Conservation (phyloP, 352 stramenopile species). For the Phytopythium kandeliae region DNA sequence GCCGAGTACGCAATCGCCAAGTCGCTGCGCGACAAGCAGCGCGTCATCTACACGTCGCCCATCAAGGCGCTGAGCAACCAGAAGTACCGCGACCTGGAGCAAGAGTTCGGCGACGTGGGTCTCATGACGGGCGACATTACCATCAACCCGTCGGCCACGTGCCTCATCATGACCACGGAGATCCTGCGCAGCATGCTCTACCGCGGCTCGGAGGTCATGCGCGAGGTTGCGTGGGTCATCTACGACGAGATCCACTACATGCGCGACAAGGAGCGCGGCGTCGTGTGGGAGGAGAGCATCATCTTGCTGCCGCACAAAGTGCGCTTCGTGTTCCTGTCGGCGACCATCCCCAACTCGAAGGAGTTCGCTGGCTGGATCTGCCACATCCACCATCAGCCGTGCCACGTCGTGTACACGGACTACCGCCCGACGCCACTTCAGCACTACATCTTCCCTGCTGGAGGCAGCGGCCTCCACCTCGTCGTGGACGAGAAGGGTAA, state of each 20-base stretch:
- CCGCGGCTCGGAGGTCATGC: constrained; percentile 96
- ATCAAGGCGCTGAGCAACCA: constrained; percentile 99
- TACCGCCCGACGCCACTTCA: constrained; percentile 98
- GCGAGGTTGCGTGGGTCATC: constrained; percentile 98
- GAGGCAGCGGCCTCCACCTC: constrained; percentile 96
- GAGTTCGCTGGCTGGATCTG: constrained; percentile 97
- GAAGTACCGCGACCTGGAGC: constrained; percentile 98
- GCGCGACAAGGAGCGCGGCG: constrained; percentile 96
- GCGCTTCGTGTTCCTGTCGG: constrained; percentile 98
- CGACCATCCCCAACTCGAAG: constrained; percentile 98
- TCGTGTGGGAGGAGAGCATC: constrained; percentile 99
- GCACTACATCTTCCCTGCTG: constrained; percentile 98
- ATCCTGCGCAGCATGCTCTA: constrained; percentile 99
- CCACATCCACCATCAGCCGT: constrained; percentile 98
- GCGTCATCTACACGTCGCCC: constrained; percentile 99
- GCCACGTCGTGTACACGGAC: constrained; percentile 99
- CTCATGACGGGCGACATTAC: constrained; percentile 99
- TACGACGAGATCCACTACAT: constrained; percentile 99
- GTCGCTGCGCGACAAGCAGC: constrained; percentile 87
- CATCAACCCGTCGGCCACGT: constrained; percentile 98
- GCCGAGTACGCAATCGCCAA: constrained; percentile 99
- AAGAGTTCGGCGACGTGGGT: constrained; percentile 94
- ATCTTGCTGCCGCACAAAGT: constrained; percentile 98
- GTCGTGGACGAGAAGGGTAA: constrained; percentile 99
- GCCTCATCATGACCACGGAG: constrained; percentile 97